These are phyloP conservation scores for Erythrophleum ivorense DNA, from an alignment of 331 rosid species.

Conservation along the genomic window DNA sequence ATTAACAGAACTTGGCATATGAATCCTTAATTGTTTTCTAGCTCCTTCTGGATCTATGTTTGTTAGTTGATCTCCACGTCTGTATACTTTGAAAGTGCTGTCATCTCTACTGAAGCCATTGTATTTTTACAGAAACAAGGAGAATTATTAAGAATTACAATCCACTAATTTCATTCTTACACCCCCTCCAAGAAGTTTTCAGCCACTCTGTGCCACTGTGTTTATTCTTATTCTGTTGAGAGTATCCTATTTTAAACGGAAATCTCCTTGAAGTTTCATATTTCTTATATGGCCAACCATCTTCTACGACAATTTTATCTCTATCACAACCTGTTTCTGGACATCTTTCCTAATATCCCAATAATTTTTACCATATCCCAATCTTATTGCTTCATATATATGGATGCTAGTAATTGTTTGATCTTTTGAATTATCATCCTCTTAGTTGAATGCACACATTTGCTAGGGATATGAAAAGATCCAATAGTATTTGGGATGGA, in stretches of 20 bases:
- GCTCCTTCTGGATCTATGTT: conserved; percentile 1
- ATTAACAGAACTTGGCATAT: conserved; percentile 16
- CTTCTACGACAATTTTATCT: background rate
- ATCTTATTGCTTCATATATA: conserved; percentile 15
- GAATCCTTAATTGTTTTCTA: conserved; percentile 7
- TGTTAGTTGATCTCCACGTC: background rate
- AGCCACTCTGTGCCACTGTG: conserved; percentile 6
- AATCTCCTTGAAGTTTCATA: background rate
- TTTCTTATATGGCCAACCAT: background rate
- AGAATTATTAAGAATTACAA: background rate
- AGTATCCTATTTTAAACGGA: background rate
- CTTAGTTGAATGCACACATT: conserved; percentile 17
- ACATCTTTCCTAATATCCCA: background rate
- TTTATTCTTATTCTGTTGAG: conserved; percentile 15
- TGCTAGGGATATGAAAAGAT: conserved; percentile 10
- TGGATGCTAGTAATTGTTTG: conserved; percentile 13
- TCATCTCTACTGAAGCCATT: background rate
- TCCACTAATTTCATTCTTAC: background rate
- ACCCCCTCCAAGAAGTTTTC: background rate
- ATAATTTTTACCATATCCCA: background rate
- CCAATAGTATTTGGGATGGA: conserved; percentile 26
- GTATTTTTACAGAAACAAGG: background rate
- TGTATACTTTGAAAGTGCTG: background rate
- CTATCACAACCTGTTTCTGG: background rate
- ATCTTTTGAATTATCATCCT: conserved; percentile 1